phyloP scores from a whole-genome alignment of 192 early-diverging fungal genomes.

The Backusella tuberculispora region DNA sequence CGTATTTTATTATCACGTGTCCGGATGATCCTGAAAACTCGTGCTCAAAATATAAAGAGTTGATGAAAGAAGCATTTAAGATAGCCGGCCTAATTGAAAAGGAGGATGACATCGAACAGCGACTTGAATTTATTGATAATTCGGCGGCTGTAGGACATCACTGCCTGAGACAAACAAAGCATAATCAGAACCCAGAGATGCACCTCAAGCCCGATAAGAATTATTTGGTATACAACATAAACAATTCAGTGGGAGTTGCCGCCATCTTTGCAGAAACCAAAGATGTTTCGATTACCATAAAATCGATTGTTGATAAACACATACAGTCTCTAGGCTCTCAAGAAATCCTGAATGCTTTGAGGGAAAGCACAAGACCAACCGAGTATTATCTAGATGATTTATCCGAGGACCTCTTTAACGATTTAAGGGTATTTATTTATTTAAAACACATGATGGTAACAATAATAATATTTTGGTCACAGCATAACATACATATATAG shows the following conservation, averaged over 20 bases:
- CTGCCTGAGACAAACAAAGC: background rate
- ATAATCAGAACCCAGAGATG: background rate
- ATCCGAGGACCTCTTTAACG: background rate
- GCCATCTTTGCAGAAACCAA: background rate
- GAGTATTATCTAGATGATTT: background rate
- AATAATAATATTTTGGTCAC: background rate
- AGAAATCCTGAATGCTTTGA: background rate
- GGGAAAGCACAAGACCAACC: background rate
- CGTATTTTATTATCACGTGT: background rate
- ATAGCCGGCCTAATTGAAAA: background rate
- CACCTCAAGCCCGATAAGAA: background rate
- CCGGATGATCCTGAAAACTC: background rate
- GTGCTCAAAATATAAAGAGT: background rate
- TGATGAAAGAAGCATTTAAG: slow-evolving; percentile 1
- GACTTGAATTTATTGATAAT: background rate
- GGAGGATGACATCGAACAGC: background rate
- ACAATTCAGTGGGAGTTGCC: background rate
- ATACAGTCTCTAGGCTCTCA: background rate
- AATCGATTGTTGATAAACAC: background rate
- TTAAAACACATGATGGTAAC: background rate
- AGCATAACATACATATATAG: background rate
- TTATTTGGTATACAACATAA: slow-evolving; percentile 4
- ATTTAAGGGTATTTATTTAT: slow-evolving; percentile 1
- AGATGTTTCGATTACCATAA: background rate
- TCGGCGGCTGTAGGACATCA: background rate